These are phyloP conservation scores for Erysimum pusillum DNA, from an alignment of 441 rosid species.

Conservation along the genomic window DNA sequence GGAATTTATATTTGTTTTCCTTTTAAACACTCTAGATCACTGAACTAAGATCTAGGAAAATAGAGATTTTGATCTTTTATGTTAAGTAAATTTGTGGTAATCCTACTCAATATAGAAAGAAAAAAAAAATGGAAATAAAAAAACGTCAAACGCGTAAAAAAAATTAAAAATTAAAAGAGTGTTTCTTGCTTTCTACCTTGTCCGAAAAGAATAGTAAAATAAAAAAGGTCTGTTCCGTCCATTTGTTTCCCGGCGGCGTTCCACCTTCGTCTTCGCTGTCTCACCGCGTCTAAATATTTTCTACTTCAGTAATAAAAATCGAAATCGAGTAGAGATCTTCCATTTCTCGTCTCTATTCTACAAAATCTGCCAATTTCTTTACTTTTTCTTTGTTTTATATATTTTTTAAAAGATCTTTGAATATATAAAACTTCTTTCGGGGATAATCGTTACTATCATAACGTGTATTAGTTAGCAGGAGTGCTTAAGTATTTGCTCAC, in stretches of 20 bases:
- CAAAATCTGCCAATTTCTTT: conserved; percentile 7
- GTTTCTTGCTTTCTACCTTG: conserved; percentile 33
- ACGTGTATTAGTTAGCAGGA: conserved; percentile 49
- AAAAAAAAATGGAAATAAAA: not conserved
- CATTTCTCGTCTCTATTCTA: not conserved
- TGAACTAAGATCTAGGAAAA: not conserved
- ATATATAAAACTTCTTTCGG: not conserved
- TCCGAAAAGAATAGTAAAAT: conserved; percentile 46
- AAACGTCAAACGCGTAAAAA: conserved; percentile 30
- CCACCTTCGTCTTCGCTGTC: conserved; percentile 18
- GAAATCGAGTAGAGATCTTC: conserved; percentile 27
- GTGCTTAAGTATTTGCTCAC: conserved; percentile 58
- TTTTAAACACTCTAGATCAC: not conserved
- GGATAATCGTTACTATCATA: conserved; percentile 22
- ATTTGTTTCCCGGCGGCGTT: conserved; percentile 36
- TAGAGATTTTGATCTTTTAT: not conserved
- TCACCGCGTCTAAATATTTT: no score
- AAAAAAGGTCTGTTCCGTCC: not conserved
- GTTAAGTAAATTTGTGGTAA: conserved; percentile 9
- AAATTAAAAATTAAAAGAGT: not conserved
- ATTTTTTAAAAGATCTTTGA: conserved; percentile 34
- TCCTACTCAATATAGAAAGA: not conserved
- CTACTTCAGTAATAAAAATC: no score
- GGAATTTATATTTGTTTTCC: not conserved
- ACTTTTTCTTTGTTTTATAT: not conserved